phyloP scores from a whole-genome alignment of 257 asterid species.

The Solanum neorickii region DNA sequence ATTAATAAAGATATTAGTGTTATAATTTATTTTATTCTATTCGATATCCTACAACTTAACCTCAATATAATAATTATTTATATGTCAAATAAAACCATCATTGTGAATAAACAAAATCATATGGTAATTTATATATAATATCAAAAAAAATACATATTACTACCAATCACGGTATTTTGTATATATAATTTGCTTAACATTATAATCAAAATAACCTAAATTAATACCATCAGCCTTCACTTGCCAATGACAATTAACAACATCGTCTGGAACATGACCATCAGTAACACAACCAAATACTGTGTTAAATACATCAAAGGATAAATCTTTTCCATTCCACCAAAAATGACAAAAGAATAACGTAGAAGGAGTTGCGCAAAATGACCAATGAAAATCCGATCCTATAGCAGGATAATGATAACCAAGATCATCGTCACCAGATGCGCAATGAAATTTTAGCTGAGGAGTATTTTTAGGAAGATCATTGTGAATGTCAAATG shows the following conservation, averaged over 20 bases:
- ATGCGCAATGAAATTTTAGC: not conserved
- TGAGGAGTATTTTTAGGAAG: not conserved
- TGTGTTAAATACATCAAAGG: not conserved
- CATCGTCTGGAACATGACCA: no score
- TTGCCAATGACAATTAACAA: not conserved
- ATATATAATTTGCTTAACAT: not conserved
- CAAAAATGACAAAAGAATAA: not conserved
- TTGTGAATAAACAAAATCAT: no score
- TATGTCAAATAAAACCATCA: not conserved
- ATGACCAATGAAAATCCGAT: not conserved
- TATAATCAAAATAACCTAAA: not conserved
- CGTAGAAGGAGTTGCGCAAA: not conserved
- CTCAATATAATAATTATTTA: not conserved
- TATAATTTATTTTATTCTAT: no score
- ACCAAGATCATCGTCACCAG: not conserved
- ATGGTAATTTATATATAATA: no score
- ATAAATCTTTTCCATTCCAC: not conserved
- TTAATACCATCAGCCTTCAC: not conserved
- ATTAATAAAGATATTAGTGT: no score
- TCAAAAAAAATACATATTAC: not conserved
- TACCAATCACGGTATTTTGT: not conserved
- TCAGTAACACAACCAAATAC: not conserved
- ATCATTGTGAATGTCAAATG: not conserved
- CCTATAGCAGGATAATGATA: not conserved
- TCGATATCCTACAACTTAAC: not conserved